Base-by-base conservation (phyloP, 228 moss, liverwort and hornwort species). In the Sphagnum magellanicum region DNA sequence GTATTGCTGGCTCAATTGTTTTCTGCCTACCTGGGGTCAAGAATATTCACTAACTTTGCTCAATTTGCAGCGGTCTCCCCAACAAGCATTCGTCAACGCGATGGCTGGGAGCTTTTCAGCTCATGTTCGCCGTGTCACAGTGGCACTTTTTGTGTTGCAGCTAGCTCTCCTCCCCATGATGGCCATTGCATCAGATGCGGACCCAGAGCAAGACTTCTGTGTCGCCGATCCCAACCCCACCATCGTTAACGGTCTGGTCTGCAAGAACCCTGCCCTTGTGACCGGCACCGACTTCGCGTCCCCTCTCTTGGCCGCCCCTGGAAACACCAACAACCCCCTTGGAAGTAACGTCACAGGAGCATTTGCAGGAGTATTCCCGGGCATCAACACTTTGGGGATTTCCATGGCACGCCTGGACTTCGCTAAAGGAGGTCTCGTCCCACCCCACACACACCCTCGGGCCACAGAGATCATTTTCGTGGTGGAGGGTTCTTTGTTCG, bases 381-480 rank as follows among this genome's bases (percentile, higher is more conserved):
- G 71, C 0, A 2, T 72, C 64, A 72, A 72, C 71, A 63, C 51
- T 5, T 51, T 62, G 64, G 63, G 63, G 16, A 50, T 50, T 10
- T 50, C 64, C 50, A 12, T 64, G 16, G 63, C 51, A 4, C 62
- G 71, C 10, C 50, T 63, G 5, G 49, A 63, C 10, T 72, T 32
- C 10, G 65, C 16, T 5, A 5, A 16, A 1, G 68, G 69, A 6
- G 69, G 67, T n/a, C 63, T 67, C 6, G 64, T 75, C 47, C 64
- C 72, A 0, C 74, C 71, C 2, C 79, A 80, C 59, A 32, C 12
- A 7, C 79, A 80, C 66, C 76, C 69, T 1, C 72, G 76, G 3
- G 76, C 66, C 65, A 72, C 73, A 7, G 73, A 80, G 66, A 5
- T 73, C 68, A 66, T 80, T 50, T 73, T 17, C 62, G 71, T 79